phyloP scores from a whole-genome alignment of 2,329 filamentous ascomycete genomes.

The Fusarium musae region DNA sequence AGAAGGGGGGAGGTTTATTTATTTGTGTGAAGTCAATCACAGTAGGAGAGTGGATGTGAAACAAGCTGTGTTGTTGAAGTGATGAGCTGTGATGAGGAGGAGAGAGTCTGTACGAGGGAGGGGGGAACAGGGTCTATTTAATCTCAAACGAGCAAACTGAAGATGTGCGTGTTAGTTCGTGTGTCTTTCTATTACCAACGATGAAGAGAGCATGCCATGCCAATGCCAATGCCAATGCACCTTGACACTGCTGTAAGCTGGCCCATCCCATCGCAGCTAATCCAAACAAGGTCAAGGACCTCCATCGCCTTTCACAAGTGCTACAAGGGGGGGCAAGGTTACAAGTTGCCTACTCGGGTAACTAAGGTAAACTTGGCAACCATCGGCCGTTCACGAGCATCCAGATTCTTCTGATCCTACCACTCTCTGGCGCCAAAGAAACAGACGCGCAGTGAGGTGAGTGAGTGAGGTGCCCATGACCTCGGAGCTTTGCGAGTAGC shows the following conservation, averaged over 20 bases:
- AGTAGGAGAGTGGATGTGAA: slow-evolving; percentile 1
- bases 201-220: neutral
- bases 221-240: neutral
- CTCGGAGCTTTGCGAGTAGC: slow-evolving; percentile 5
- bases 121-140: slow-evolving; percentile 42
- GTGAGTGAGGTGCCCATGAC: neutral
- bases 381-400: slow-evolving; percentile 31
- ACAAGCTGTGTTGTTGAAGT: slow-evolving; percentile 7
- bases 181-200: neutral
- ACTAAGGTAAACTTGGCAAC: slow-evolving; percentile 9
- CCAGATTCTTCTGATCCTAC: slow-evolving; percentile 8
- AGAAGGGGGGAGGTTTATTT: neutral
- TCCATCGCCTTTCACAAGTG: neutral
- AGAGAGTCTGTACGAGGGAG: slow-evolving; percentile 35
- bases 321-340: slow-evolving; percentile 12
- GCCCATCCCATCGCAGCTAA: slow-evolving; percentile 5
- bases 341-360: slow-evolving; percentile 26
- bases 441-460: too few species aligned
- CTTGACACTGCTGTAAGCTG: neutral
- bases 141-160: slow-evolving; percentile 34
- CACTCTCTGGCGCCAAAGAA: neutral
- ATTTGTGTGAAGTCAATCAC: slow-evolving; percentile 23
- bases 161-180: neutral
- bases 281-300: neutral
- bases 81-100: slow-evolving; percentile 38